These are phyloP conservation scores for Yamadazyma kitorensis DNA, from an alignment of 805 yeast species.

Conservation along the genomic window DNA sequence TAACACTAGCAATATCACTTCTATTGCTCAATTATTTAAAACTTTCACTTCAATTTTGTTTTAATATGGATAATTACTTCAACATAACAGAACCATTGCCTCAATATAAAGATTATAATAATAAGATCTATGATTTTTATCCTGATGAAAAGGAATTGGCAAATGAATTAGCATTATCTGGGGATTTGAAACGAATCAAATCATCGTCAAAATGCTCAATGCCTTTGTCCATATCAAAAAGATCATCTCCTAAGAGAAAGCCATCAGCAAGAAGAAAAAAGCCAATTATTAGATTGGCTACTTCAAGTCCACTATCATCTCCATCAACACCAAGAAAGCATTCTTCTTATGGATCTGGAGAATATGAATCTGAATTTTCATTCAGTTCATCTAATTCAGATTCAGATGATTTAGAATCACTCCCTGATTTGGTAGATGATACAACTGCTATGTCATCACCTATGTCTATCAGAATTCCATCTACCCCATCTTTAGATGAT, in stretches of 20 bases:
- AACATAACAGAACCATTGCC: conserved; percentile 25
- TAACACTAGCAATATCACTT: no score
- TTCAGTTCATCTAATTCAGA: conserved; percentile 13
- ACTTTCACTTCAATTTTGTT: conserved; percentile 4
- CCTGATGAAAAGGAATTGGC: conserved; percentile 12
- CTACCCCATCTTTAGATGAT: conserved; percentile 3
- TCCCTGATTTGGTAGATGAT: conserved; percentile 36
- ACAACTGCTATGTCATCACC: conserved; percentile 10
- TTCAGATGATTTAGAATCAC: conserved; percentile 33
- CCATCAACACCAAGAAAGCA: conserved; percentile 6
- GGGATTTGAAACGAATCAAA: conserved; percentile 15
- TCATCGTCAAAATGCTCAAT: conserved; percentile 12
- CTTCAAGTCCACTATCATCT: conserved; percentile 1
- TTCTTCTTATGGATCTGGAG: no score
- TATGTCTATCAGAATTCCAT: conserved; percentile 9
- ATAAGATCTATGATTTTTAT: conserved; percentile 21
- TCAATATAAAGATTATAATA: conserved; percentile 15
- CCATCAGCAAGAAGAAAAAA: conserved; percentile 9
- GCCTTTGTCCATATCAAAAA: conserved; percentile 1
- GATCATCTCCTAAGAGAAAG: conserved; percentile 8
- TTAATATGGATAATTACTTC: no score
- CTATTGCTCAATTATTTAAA: conserved; percentile 1
- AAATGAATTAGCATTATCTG: conserved; percentile 6
- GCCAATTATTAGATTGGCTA: conserved; percentile 9
- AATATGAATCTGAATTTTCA: conserved; percentile 2